Evolutionary conservation across 2,329 filamentous ascomycete species (phyloP).

Genomic region (Neofusicoccum sp.): DNA sequence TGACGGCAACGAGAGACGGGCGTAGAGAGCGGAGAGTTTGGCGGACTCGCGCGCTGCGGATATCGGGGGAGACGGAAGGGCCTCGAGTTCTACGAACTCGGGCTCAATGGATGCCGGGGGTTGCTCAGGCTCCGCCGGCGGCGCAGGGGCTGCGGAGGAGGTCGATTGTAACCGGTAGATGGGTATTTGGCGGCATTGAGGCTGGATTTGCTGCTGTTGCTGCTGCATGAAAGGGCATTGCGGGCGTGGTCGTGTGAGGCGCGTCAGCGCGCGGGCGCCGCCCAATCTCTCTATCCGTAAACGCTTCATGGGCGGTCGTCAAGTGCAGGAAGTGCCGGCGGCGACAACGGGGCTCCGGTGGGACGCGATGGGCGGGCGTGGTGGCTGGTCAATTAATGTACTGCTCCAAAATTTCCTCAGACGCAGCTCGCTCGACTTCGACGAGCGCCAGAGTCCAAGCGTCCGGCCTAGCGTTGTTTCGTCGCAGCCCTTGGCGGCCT

Average conservation of each 20-base stretch:
- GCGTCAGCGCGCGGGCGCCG: constrained; percentile 58
- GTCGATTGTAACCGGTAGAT: constrained; percentile 32
- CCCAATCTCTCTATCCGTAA: constrained; percentile 63
- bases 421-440: constrained; percentile 16
- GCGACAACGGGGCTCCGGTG: constrained; percentile 10
- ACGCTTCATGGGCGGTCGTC: constrained; percentile 56
- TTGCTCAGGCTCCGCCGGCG: not conserved
- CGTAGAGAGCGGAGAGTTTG: constrained; percentile 90
- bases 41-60: constrained; percentile 70
- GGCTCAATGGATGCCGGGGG: not conserved
- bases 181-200: constrained; percentile 17
- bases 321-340: not conserved
- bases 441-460: constrained; percentile 15
- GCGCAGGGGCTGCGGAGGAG: not conserved
- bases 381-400: constrained; percentile 19
- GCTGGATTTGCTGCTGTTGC: constrained; percentile 18
- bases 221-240: constrained; percentile 33
- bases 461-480: not conserved
- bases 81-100: constrained; percentile 28
- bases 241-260: constrained; percentile 47
- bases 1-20: constrained; percentile 78
- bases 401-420: constrained; percentile 21
- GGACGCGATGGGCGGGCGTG: constrained; percentile 16
- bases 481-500: not conserved
- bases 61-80: constrained; percentile 71